Evolutionary conservation across 768 basidiomycete species (phyloP), one percentile per base, ranked within the genome.

Genomic region (Tricholoma terreum): DNA sequence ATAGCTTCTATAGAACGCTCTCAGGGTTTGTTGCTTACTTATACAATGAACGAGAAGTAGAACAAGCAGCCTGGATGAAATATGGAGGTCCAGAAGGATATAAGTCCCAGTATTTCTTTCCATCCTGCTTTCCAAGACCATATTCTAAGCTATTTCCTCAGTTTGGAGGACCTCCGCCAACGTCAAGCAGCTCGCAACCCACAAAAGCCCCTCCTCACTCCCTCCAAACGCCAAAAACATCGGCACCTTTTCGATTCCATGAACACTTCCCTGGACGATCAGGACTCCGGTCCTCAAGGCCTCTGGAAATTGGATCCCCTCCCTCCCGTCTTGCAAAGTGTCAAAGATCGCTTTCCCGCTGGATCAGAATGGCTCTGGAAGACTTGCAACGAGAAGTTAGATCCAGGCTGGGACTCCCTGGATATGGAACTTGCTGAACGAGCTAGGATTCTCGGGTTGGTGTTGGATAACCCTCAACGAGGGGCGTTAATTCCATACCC

Each of bases 51-150:
- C 51, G 58, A 7, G 64, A 64, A 35, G 57, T 68, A 9, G 66
- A 66, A 52, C 60, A 57, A 8, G 58, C 56, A 55, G 67, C 67
- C 3, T 68, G 64, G 66, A 57, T 43, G 46, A 70, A 67, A 49
- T 62, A 65, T 50, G 67, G 67, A 5, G 63, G 69, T 17, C 64
- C 64, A 1, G 56, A 55, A 15, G 62, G 57, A 17, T 58, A 61
- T 35, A 30, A 56, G 12, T 9, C 34, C 11, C 24, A 59, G 61
- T 59, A 27, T 34, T 58, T 72, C 62, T 72, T 22, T 36, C 51
- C 7, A 17, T 7, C 17, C 27, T 31, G 6, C 3, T 15, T 50
- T 50, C 33, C 9, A 19, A 34, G 15, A 4, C 30, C 2, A 34
- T 21, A 30, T 21, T 8, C 6, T 50, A 6, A 27, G 33, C 3